phyloP scores from a whole-genome alignment of 2,329 filamentous ascomycete genomes.

The Pseudopithomyces maydicus region DNA sequence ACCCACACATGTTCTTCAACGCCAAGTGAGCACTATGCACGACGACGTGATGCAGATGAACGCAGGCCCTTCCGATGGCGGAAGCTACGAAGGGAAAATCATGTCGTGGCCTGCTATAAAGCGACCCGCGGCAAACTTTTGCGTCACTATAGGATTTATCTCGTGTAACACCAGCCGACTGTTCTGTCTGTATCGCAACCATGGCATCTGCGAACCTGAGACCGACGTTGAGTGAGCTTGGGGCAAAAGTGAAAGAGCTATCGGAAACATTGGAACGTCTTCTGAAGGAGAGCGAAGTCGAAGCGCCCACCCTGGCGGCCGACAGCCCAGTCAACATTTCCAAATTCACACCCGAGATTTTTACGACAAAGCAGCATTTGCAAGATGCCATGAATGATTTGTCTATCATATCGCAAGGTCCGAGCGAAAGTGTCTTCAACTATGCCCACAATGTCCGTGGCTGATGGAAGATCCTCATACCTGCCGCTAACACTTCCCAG shows the following conservation, averaged over 20 bases:
- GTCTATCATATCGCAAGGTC: slow-evolving; percentile 54
- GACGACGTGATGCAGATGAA: slow-evolving; percentile 3
- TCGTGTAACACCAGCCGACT: neutral
- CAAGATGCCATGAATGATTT: slow-evolving; percentile 55
- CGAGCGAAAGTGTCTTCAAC: slow-evolving; percentile 56
- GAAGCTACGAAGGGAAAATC: neutral
- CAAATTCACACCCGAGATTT: slow-evolving; percentile 50
- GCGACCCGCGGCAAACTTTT: neutral
- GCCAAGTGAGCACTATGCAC: slow-evolving; percentile 3
- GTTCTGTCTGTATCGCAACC: neutral
- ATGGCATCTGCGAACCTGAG: slow-evolving; percentile 7
- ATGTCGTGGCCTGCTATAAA: neutral
- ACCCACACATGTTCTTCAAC: neutral
- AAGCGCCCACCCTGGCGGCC: slow-evolving; percentile 49
- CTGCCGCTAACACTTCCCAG: slow-evolving; percentile 26
- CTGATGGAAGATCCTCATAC: neutral
- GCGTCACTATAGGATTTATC: neutral
- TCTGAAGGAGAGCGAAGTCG: slow-evolving; percentile 51
- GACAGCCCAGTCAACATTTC: slow-evolving; percentile 51
- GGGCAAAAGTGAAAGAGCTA: slow-evolving; percentile 53
- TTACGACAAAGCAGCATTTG: slow-evolving; percentile 52
- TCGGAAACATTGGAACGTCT: slow-evolving; percentile 49
- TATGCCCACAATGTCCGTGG: slow-evolving; percentile 33
- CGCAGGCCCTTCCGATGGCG: neutral
- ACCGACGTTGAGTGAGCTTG: slow-evolving; percentile 50